Percentiles rank a stretch among this genome's conserved stretches.
Conservation (phyloP, 176 grass and related monocot genomes). For the Phyllostachys edulis region DNA sequence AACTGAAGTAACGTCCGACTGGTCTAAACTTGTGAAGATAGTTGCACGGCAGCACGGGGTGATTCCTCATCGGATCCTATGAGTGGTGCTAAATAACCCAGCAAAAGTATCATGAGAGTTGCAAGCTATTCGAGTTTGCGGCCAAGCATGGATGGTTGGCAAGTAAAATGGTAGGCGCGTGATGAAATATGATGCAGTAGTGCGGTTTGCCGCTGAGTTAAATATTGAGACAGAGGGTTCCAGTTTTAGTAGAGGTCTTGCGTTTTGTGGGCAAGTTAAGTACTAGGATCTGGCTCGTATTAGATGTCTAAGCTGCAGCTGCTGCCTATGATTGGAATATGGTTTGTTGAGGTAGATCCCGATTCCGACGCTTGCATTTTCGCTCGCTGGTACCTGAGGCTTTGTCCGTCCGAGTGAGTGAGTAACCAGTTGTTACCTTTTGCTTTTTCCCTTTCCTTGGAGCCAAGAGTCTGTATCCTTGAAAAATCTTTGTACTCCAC, state of each 20-base stretch:
- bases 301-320: background rate
- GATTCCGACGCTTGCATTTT: background rate
- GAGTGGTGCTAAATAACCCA: slow-evolving; percentile 9
- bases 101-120: slow-evolving; percentile 26
- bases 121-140: slow-evolving; percentile 7
- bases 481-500: background rate
- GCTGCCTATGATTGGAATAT: background rate
- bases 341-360: background rate
- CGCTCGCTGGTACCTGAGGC: no score
- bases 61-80: background rate
- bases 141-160: background rate
- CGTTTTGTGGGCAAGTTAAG: background rate
- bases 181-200: background rate
- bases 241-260: background rate
- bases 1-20: slow-evolving; percentile 17
- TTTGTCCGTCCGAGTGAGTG: background rate
- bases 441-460: background rate
- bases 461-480: background rate
- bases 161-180: background rate
- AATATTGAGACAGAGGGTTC: slow-evolving; percentile 18
- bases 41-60: background rate
- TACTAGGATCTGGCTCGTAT: background rate
- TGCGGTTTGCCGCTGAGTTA: background rate
- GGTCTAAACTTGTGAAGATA: background rate
- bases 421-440: background rate